Evolutionary conservation across 1,284 basidiomycete species (phyloP).

Genomic region (Dichomitus squalens): DNA sequence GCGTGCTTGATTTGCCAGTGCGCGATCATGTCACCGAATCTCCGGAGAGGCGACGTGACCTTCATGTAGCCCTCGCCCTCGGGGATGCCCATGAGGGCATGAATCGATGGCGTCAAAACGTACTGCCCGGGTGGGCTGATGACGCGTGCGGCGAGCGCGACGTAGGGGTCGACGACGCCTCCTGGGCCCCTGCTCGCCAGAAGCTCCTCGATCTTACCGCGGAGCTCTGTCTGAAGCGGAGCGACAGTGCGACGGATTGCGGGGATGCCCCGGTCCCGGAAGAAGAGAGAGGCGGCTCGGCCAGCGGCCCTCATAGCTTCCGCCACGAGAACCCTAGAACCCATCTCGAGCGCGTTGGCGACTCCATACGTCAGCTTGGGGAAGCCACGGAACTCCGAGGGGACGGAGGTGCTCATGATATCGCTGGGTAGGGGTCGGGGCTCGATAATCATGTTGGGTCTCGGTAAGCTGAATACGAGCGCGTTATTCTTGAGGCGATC

Average conservation of each 20-base stretch:
- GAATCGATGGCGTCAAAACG: slow-evolving; percentile 56
- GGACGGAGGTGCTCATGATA: slow-evolving; percentile 20
- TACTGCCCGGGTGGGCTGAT: slow-evolving; percentile 44
- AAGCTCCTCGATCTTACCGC: slow-evolving; percentile 26
- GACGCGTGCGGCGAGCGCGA: slow-evolving; percentile 36
- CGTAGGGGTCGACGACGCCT: slow-evolving; percentile 44
- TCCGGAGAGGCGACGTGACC: slow-evolving; percentile 88
- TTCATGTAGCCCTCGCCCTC: slow-evolving; percentile 78
- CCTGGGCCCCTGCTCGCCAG: slow-evolving; percentile 41
- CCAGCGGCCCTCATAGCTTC: slow-evolving; percentile 89
- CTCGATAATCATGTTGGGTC: slow-evolving; percentile 13
- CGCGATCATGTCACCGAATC: slow-evolving; percentile 81
- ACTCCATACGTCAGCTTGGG: slow-evolving; percentile 57
- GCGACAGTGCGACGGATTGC: slow-evolving; percentile 64
- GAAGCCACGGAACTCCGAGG: slow-evolving; percentile 53
- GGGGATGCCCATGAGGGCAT: slow-evolving; percentile 74
- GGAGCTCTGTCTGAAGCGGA: slow-evolving; percentile 16
- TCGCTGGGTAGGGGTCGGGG: slow-evolving; percentile 26
- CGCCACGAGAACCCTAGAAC: slow-evolving; percentile 62
- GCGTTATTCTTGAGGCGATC: slow-evolving; percentile 13
- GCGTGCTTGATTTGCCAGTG: slow-evolving; percentile 96
- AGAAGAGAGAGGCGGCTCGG: slow-evolving; percentile 77
- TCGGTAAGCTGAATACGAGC: slow-evolving; percentile 2
- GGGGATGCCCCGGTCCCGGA: slow-evolving; percentile 62
- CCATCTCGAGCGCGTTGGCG: slow-evolving; percentile 33